Conservation (phyloP, 163 green algal species). For the Smithsoniella earleae region DNA sequence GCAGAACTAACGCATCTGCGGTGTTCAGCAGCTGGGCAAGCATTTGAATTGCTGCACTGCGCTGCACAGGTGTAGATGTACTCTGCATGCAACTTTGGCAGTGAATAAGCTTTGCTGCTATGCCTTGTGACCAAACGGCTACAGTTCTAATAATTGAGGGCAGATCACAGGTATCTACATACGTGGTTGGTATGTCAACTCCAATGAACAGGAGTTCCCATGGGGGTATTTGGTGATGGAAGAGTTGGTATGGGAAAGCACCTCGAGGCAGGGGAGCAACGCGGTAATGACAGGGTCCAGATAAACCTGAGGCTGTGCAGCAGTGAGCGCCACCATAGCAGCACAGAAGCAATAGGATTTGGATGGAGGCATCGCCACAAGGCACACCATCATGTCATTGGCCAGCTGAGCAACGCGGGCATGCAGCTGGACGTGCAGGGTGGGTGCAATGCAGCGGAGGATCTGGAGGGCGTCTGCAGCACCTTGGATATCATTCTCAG, state of each 20-base stretch:
- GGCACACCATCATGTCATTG: conserved; percentile 42
- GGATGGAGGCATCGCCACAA: conserved; percentile 39
- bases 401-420: conserved; percentile 45
- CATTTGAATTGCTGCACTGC: conserved; percentile 31
- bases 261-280: conserved; percentile 23
- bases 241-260: too few relatives aligned
- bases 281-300: conserved; percentile 37
- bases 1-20: conserved; percentile 32
- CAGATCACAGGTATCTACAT: neutral
- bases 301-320: conserved; percentile 38
- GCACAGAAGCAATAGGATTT: too few relatives aligned
- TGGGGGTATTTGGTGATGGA: too few relatives aligned
- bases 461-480: conserved; percentile 52
- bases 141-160: too few relatives aligned
- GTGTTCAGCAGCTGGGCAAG: conserved; percentile 31
- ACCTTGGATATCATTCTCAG: too few relatives aligned
- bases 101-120: too few relatives aligned
- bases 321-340: conserved; percentile 35
- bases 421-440: conserved; percentile 45
- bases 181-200: too few relatives aligned
- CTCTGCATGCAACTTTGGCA: too few relatives aligned
- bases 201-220: too few relatives aligned
- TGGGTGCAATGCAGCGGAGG: conserved; percentile 50
- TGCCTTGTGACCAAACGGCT: too few relatives aligned
- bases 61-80: conserved; percentile 27